phyloP scores from a whole-genome alignment of 2,329 filamentous ascomycete genomes.

The Neopestalotiopsis sp. region DNA sequence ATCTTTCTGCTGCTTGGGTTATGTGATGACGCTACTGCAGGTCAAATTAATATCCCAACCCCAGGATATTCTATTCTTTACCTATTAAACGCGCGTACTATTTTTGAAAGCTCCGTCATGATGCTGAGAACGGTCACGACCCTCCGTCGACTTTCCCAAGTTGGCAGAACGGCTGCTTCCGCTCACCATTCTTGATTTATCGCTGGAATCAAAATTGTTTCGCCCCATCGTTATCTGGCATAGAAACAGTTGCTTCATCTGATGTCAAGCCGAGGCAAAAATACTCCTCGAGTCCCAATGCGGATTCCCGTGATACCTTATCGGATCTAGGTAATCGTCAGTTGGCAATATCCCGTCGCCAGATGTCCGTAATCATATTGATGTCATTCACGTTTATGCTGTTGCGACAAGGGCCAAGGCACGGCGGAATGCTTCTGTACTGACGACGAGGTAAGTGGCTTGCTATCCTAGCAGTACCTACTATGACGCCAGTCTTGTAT shows the following conservation, averaged over 20 bases:
- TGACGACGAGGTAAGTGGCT: too few species aligned
- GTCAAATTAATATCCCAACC: slow-evolving; percentile 11
- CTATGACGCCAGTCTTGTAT: too few species aligned
- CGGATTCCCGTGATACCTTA: background rate
- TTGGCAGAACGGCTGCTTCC: slow-evolving; percentile 1
- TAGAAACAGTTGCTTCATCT: background rate
- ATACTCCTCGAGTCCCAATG: background rate
- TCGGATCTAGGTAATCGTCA: background rate
- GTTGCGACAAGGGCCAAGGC: too few species aligned
- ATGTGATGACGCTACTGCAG: slow-evolving; percentile 9
- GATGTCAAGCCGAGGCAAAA: background rate
- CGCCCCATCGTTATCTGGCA: background rate
- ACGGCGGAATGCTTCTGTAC: too few species aligned
- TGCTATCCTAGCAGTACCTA: too few species aligned
- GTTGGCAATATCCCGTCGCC: background rate
- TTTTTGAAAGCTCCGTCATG: background rate
- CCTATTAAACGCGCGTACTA: slow-evolving; percentile 8
- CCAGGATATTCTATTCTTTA: background rate
- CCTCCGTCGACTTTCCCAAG: slow-evolving; percentile 6
- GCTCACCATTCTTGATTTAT: background rate
- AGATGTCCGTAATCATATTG: too few species aligned
- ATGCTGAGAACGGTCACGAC: slow-evolving; percentile 4
- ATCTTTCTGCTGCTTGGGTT: background rate
- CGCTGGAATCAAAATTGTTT: background rate
- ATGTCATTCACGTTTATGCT: too few species aligned